phyloP scores from a whole-genome alignment of 2,329 filamentous ascomycete genomes.

The Trichoderma harzianum region DNA sequence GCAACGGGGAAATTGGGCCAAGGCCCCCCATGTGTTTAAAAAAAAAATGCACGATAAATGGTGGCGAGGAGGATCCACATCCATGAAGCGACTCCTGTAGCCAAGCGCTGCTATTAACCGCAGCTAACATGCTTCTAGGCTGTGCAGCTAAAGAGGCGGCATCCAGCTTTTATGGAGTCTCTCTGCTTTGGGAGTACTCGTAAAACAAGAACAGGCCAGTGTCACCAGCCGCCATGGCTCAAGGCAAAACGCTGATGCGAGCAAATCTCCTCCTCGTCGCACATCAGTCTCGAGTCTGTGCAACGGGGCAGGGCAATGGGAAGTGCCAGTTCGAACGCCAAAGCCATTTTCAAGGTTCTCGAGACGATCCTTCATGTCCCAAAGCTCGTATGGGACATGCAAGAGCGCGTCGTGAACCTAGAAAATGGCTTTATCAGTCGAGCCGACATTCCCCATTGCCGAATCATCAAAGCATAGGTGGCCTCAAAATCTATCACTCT shows the following conservation, averaged over 20 bases:
- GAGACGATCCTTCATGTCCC: not conserved
- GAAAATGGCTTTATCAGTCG: not conserved
- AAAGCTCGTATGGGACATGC: not conserved
- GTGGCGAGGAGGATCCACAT: constrained; percentile 11
- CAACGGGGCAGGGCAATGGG: not conserved
- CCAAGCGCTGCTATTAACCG: not conserved
- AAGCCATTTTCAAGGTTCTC: not conserved
- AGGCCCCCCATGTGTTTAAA: not conserved
- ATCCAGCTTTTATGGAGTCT: not conserved
- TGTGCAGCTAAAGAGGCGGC: not conserved
- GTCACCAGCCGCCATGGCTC: not conserved
- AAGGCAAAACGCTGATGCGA: not conserved
- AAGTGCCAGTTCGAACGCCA: not conserved
- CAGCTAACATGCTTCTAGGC: not conserved
- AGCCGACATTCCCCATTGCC: not conserved
- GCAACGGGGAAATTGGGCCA: not conserved
- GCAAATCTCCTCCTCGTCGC: not conserved
- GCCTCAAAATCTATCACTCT: not conserved
- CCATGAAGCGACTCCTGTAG: not conserved
- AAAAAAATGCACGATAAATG: not conserved
- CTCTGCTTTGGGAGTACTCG: not conserved
- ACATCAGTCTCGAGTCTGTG: not conserved
- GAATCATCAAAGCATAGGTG: not conserved
- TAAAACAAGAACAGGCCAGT: not conserved
- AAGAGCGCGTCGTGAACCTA: not conserved